Evolutionary conservation across 768 basidiomycete genomes (phyloP).

Genomic region (Favolaschia claudopus): DNA sequence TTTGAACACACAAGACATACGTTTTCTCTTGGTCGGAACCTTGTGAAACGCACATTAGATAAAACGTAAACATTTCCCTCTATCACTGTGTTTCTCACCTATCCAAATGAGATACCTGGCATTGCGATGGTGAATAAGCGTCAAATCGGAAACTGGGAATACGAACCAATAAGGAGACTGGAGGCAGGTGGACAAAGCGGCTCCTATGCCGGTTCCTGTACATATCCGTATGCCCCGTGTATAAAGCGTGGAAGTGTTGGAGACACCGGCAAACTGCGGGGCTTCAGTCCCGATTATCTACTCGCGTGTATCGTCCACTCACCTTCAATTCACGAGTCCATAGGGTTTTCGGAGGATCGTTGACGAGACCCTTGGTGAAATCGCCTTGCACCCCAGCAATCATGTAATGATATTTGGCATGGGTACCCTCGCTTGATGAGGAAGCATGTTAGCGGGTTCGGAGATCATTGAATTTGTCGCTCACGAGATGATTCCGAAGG

Average conservation of each 20-base stretch:
- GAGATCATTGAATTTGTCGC: background rate
- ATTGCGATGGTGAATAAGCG: background rate
- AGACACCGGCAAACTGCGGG: constrained; percentile 77
- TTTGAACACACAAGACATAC: constrained; percentile 51
- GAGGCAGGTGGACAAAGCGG: constrained; percentile 80
- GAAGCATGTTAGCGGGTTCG: constrained; percentile 1
- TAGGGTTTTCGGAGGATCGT: constrained; percentile 50
- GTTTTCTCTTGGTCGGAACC: constrained; percentile 87
- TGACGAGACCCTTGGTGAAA: constrained; percentile 77
- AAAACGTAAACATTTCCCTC: background rate
- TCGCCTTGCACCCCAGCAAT: constrained; percentile 84
- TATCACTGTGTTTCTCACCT: constrained; percentile 55
- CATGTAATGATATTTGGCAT: constrained; percentile 82
- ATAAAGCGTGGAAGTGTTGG: constrained; percentile 83
- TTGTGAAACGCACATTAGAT: constrained; percentile 33
- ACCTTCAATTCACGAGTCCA: constrained; percentile 88
- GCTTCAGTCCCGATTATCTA: constrained; percentile 8
- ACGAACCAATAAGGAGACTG: constrained; percentile 77
- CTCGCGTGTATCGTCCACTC: constrained; percentile 6
- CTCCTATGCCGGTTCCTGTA: constrained; percentile 84
- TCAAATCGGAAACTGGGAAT: constrained; percentile 24
- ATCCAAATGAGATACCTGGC: constrained; percentile 83
- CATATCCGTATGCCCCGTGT: constrained; percentile 82
- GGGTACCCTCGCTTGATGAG: constrained; percentile 64
- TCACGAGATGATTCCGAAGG: constrained; percentile 80